phyloP scores from a whole-genome alignment of 352 stramenopile genomes.

The Globisporangium okanoganense region DNA sequence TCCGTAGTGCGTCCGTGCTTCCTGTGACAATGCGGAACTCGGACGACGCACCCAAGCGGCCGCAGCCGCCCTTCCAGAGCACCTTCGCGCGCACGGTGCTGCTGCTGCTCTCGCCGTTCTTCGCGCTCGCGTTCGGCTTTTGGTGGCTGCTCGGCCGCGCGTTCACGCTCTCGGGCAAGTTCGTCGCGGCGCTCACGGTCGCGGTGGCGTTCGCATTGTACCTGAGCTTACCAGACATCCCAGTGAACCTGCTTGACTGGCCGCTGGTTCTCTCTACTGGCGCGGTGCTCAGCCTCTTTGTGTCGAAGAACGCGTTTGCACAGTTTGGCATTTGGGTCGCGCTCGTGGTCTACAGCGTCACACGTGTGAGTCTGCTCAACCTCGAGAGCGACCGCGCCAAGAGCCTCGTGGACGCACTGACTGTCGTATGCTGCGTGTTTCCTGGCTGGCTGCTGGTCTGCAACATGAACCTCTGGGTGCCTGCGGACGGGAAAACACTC shows the following conservation, averaged over 20 bases:
- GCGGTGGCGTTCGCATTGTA: slow-evolving; percentile 44
- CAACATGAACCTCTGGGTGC: slow-evolving; percentile 51
- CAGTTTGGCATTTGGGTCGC: slow-evolving; percentile 28
- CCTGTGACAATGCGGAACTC: slow-evolving; percentile 4
- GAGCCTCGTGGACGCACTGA: slow-evolving; percentile 31
- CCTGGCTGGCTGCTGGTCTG: slow-evolving; percentile 48
- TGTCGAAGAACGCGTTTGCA: slow-evolving; percentile 2
- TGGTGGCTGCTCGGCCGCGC: slow-evolving; percentile 52
- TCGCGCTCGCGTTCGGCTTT: slow-evolving; percentile 41
- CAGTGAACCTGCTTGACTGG: slow-evolving; percentile 46
- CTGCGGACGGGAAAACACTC: slow-evolving; percentile 40
- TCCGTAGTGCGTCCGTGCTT: no score
- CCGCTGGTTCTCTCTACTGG: slow-evolving; percentile 50
- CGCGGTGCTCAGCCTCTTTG: slow-evolving; percentile 12
- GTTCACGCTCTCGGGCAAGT: slow-evolving; percentile 38
- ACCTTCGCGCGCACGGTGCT: slow-evolving; percentile 17
- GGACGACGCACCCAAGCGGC: not conserved
- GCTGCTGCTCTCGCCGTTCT: slow-evolving; percentile 40
- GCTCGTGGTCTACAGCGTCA: slow-evolving; percentile 44
- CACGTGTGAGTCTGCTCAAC: slow-evolving; percentile 33
- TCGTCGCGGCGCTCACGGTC: slow-evolving; percentile 25
- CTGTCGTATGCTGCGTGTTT: slow-evolving; percentile 39
- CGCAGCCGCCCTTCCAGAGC: slow-evolving; percentile 12
- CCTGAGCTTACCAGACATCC: slow-evolving; percentile 45
- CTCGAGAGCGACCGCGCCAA: slow-evolving; percentile 33